phyloP scores from a whole-genome alignment of 306 rosid genomes.

The Prunus kanzakura region DNA sequence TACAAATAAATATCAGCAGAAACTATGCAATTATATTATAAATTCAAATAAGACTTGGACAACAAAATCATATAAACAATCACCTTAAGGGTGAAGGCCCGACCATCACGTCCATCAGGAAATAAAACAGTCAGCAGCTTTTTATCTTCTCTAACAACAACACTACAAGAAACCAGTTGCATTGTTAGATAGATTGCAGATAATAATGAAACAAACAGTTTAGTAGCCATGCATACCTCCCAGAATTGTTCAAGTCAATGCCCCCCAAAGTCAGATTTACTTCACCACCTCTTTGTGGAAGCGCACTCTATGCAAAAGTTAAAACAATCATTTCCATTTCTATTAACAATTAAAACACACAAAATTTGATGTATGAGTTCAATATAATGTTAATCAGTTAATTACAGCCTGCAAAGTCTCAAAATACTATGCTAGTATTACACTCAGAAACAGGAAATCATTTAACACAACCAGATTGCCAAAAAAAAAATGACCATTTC shows the following conservation, averaged over 20 bases:
- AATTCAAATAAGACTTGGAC: not conserved
- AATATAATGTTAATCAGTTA: not conserved
- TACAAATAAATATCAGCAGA: conserved; percentile 7
- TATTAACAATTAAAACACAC: not conserved
- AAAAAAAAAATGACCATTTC: not conserved
- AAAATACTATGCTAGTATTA: not conserved
- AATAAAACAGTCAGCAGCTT: conserved; percentile 91
- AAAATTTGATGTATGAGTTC: not conserved
- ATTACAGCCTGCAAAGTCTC: not conserved
- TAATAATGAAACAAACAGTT: conserved; percentile 7
- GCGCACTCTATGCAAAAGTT: conserved; percentile 63
- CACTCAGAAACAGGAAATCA: not conserved
- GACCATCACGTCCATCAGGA: conserved; percentile 99
- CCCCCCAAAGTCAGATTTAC: conserved; percentile 96
- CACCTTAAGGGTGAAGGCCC: conserved; percentile 99
- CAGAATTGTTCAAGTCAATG: conserved; percentile 98
- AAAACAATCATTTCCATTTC: conserved; percentile 8
- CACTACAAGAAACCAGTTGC: conserved; percentile 54
- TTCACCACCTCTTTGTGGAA: conserved; percentile 96
- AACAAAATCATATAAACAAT: not conserved
- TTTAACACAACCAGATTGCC: not conserved
- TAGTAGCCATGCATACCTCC: conserved; percentile 59
- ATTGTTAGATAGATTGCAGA: conserved; percentile 22
- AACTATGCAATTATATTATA: not conserved
- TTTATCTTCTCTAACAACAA: conserved; percentile 99